Percentiles rank a stretch among this genome's conserved stretches.
Conservation (phyloP, 805 yeast species). For the Kazachstania kunashirensis region DNA sequence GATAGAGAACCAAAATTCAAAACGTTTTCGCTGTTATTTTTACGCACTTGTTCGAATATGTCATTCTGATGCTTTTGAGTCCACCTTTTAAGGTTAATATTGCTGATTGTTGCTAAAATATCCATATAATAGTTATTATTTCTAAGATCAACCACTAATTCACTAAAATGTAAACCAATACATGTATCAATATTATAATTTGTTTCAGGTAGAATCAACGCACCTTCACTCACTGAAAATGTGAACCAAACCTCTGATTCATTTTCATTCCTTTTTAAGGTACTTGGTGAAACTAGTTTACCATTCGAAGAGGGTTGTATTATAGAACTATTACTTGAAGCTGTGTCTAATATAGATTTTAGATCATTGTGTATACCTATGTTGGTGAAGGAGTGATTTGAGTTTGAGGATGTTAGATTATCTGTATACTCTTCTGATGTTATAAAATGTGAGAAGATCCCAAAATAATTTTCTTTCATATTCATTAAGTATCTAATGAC, state of each 20-base stretch:
- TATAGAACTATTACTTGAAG: neutral
- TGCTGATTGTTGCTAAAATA: constrained; percentile 49
- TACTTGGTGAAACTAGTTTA: constrained; percentile 6
- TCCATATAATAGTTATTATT: constrained; percentile 92
- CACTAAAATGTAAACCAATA: constrained; percentile 51
- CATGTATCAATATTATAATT: constrained; percentile 57
- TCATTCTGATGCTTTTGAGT: constrained; percentile 11
- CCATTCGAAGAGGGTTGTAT: too few species aligned
- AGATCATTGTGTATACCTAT: neutral
- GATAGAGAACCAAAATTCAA: constrained; percentile 26
- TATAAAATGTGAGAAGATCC: constrained; percentile 70
- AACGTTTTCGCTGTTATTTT: constrained; percentile 12
- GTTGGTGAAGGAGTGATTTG: neutral
- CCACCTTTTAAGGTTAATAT: constrained; percentile 13
- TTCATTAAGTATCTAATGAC: constrained; percentile 65
- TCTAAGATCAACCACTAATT: constrained; percentile 69
- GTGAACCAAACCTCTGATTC: constrained; percentile 72
- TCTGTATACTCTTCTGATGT: constrained; percentile 74
- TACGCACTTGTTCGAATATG: constrained; percentile 25
- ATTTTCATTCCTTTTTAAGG: constrained; percentile 43
- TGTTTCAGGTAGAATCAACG: constrained; percentile 61
- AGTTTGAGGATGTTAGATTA: constrained; percentile 1
- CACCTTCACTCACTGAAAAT: constrained; percentile 60
- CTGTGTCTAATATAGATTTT: neutral
- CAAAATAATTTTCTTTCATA: constrained; percentile 82